These are phyloP conservation scores for Mycena venus DNA, from an alignment of 768 basidiomycete species.

Conservation along the genomic window DNA sequence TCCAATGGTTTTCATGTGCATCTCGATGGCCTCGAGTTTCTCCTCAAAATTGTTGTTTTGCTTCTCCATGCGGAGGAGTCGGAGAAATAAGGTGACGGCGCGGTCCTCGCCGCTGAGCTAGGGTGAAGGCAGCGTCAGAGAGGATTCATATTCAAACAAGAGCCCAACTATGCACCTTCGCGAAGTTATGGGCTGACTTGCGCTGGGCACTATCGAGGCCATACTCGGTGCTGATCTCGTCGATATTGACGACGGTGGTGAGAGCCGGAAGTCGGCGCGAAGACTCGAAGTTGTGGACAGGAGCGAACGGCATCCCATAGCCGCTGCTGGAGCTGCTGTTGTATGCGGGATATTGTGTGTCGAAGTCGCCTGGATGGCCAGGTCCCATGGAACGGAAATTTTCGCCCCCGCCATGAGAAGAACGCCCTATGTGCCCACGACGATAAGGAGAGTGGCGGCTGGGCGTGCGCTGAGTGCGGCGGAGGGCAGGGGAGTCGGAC, in stretches of 20 bases:
- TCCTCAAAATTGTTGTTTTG: too few relatives aligned
- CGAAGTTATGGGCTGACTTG: background rate
- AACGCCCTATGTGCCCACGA: too few relatives aligned
- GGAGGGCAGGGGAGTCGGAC: too few relatives aligned
- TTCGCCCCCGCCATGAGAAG: too few relatives aligned
- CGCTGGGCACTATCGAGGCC: background rate
- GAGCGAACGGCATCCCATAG: background rate
- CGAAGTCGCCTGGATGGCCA: background rate
- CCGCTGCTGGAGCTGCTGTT: background rate
- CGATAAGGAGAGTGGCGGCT: background rate
- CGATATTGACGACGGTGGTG: background rate
- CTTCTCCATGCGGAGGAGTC: background rate
- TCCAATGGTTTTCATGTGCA: background rate
- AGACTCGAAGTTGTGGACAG: background rate
- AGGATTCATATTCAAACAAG: too few relatives aligned
- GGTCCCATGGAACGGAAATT: background rate
- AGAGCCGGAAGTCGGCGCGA: too few relatives aligned
- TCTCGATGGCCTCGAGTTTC: background rate
- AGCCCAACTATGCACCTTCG: background rate
- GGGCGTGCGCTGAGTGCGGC: too few relatives aligned
- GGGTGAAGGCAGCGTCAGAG: too few relatives aligned
- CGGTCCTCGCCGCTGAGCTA: background rate
- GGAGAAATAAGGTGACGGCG: background rate
- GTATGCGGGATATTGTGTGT: background rate
- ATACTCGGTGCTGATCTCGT: background rate